Evolutionary conservation across 2,329 filamentous ascomycete species (phyloP), one percentile per base, ranked within the genome.

Genomic region (Aspergillus sclerotialis): DNA sequence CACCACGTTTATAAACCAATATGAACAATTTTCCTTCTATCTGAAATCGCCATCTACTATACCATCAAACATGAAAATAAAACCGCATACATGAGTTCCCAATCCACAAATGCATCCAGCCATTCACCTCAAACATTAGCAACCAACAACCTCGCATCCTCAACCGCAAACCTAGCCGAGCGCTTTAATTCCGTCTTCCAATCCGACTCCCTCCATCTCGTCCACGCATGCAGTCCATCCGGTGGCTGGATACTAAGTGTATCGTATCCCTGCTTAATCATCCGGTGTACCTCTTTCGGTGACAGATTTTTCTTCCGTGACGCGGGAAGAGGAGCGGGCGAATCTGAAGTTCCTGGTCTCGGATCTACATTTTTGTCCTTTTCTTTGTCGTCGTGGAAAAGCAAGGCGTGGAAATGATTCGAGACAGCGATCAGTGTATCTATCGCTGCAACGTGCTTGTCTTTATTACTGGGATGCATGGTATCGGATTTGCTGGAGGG

Each of bases 261-360:
- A 61, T 96, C 90, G 54, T 96, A 96, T 0, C 92, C 92, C 59
- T 93, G 84, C 65, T 94, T 94, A 61, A 98, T 96, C 17, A 95
- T 84, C 45, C 84, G 82, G 27, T 82, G 82, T 25, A 98, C 88
- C 57, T 95, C 84, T 32, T 78, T 72, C 24, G 83, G 88, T 38
- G 85, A 94, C 39, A 95, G 66, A 46, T 84, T 78, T 50, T 78
- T 83, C 40, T 76, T 74, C 46, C 52, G 61, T 26, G 48, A 51
- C 0, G 53, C 46, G 10, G 58, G 52, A 16, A 60, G 43, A 18
- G 47, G 44, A 25, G 46, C 49, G 8, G 59, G 42, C 9, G 39
- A 15, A 13, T 49, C 38, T 1, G 35, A 38, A 13, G 44, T 27
- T 4, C 44, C 34, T 1, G 39, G 16, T 4, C 37, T 37, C 2